Percentiles rank a stretch among this genome's conserved stretches.
Evolutionary conservation across 805 yeast genomes (phyloP).

Genomic region (Debaryomyces hansenii): DNA sequence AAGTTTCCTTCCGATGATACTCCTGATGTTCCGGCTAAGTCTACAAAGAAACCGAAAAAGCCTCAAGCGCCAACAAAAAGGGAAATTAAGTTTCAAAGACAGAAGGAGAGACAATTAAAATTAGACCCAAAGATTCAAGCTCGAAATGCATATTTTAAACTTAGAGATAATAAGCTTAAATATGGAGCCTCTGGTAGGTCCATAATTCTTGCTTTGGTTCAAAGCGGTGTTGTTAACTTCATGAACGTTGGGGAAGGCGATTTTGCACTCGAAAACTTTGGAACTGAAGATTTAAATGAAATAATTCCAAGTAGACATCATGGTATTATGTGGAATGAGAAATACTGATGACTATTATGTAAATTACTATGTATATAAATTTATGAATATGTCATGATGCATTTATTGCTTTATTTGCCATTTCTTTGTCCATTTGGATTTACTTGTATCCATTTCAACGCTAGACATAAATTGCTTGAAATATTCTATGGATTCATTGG

Average conservation of each 20-base stretch:
- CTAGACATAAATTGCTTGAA: constrained; percentile 2
- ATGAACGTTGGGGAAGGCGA: constrained; percentile 52
- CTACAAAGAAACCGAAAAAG: constrained; percentile 10
- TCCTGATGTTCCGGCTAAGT: neutral
- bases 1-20: neutral
- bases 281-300: constrained; percentile 13
- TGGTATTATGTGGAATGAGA: constrained; percentile 13
- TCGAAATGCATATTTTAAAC: constrained; percentile 26
- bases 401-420: neutral
- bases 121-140: constrained; percentile 22
- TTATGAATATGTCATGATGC: too few species aligned
- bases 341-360: neutral
- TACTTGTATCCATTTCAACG: constrained; percentile 1
- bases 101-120: constrained; percentile 26
- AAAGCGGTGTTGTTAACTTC: constrained; percentile 73
- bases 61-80: constrained; percentile 22
- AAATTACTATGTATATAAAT: too few species aligned
- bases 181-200: constrained; percentile 48
- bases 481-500: constrained; percentile 1
- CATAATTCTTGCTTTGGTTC: constrained; percentile 68
- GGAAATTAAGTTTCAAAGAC: constrained; percentile 22
- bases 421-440: constrained; percentile 1
- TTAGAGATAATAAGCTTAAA: constrained; percentile 45
- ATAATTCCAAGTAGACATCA: constrained; percentile 16
- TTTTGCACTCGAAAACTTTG: constrained; percentile 32